These are phyloP conservation scores for Crassisporium funariophilum DNA, from an alignment of 768 basidiomycete species.

Conservation along the genomic window DNA sequence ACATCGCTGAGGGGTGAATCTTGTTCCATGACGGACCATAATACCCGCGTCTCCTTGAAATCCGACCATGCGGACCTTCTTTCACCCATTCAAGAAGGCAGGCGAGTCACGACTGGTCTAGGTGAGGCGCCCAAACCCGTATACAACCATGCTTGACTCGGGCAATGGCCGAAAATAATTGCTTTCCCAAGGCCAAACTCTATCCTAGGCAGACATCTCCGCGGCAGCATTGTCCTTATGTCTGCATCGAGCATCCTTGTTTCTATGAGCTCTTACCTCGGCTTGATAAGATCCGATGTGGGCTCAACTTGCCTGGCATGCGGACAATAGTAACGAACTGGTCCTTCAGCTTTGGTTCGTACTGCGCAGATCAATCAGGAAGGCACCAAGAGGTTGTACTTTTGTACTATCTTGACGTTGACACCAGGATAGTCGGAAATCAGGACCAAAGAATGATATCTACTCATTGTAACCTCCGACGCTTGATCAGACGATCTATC, in stretches of 20 bases:
- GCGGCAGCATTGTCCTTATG: conserved; percentile 11
- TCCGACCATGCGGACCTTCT: too few relatives aligned
- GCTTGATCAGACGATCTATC: too few relatives aligned
- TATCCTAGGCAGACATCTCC: conserved; percentile 16
- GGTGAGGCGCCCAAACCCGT: too few relatives aligned
- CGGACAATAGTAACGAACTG: conserved; percentile 8
- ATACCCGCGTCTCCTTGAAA: too few relatives aligned
- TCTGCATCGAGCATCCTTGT: conserved; percentile 6
- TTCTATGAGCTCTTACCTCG: conserved; percentile 6
- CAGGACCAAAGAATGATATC: background rate
- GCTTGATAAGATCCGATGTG: background rate
- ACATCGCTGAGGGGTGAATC: too few relatives aligned
- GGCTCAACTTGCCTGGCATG: too few relatives aligned
- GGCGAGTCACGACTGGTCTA: too few relatives aligned
- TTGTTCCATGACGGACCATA: too few relatives aligned
- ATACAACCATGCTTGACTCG: too few relatives aligned
- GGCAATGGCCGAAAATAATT: too few relatives aligned
- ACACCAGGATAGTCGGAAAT: background rate
- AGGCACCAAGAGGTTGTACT: background rate
- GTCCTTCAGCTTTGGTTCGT: conserved; percentile 1
- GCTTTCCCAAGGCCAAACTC: conserved; percentile 4
- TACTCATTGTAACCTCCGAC: background rate
- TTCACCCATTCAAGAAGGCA: too few relatives aligned
- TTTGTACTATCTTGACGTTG: background rate
- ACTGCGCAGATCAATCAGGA: background rate